Percentiles rank a stretch among this genome's conserved stretches.
These are phyloP conservation scores for Sequoiadendron giganteum DNA, from an alignment of 75 land plant species.

Conservation along the genomic window DNA sequence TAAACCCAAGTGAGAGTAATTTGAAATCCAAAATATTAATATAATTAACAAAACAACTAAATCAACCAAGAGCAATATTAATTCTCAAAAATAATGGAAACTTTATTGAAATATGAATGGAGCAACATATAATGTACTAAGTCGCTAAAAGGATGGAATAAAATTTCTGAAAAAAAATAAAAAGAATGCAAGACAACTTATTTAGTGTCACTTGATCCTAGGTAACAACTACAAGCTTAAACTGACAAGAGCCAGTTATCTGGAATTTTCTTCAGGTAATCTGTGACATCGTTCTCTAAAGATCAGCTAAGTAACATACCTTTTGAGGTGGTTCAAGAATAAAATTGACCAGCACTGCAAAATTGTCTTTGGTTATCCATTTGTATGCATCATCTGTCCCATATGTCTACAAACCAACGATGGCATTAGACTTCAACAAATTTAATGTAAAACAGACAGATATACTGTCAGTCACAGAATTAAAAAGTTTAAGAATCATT, in stretches of 20 bases:
- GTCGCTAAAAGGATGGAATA: not conserved
- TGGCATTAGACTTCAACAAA: not conserved
- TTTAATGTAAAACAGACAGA: not conserved
- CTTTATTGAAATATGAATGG: not conserved
- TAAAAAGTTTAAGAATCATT: not conserved
- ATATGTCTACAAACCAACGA: conserved; percentile 2
- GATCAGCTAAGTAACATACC: not conserved
- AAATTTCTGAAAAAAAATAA: no score
- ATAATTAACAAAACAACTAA: not conserved
- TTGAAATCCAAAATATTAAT: not conserved
- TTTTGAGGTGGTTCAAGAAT: not conserved
- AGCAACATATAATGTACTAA: not conserved
- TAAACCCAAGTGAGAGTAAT: not conserved
- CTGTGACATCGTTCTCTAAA: not conserved
- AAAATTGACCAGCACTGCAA: conserved; percentile 11
- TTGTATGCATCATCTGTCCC: conserved; percentile 12
- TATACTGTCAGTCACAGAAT: not conserved
- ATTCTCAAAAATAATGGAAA: not conserved
- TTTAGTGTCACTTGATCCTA: not conserved
- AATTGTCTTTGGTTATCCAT: conserved; percentile 18
- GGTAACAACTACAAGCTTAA: not conserved
- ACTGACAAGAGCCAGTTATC: not conserved
- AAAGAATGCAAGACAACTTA: not conserved
- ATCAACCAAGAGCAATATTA: not conserved
- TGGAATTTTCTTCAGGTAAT: not conserved